These are phyloP conservation scores for Fraxinus ornus DNA, from an alignment of 305 asterid genomes.

Conservation along the genomic window DNA sequence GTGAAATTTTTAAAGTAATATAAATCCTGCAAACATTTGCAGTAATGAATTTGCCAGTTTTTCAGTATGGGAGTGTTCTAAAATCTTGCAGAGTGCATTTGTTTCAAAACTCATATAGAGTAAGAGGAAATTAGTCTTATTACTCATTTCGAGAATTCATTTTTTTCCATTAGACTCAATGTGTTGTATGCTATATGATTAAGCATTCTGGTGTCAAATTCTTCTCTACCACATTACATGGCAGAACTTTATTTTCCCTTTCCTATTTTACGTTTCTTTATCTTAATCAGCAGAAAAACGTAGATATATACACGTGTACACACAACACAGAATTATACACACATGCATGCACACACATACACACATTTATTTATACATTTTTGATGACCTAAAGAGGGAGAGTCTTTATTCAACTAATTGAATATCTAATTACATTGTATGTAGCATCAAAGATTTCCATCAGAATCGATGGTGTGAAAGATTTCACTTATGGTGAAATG, in stretches of 20 bases:
- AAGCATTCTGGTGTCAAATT: background rate
- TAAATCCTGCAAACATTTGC: background rate
- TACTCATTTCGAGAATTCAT: background rate
- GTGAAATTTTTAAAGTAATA: background rate
- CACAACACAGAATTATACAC: background rate
- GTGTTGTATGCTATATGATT: background rate
- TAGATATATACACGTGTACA: background rate
- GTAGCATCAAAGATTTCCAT: constrained; percentile 76
- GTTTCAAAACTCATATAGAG: background rate
- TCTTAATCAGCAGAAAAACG: background rate
- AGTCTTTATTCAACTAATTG: background rate
- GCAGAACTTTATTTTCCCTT: background rate
- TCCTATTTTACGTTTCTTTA: background rate
- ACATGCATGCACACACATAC: background rate
- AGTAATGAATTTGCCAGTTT: background rate
- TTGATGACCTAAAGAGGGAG: background rate
- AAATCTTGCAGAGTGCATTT: background rate
- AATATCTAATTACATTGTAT: constrained; percentile 22
- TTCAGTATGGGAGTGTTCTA: background rate
- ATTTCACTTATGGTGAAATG: constrained; percentile 66
- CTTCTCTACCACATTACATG: background rate
- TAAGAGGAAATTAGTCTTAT: background rate
- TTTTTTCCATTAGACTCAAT: background rate
- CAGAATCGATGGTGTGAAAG: constrained; percentile 86
- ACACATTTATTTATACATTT: background rate